Evolutionary conservation across 164 flowering plant genomes (phyloP).

Genomic region (Houttuynia cordata): DNA sequence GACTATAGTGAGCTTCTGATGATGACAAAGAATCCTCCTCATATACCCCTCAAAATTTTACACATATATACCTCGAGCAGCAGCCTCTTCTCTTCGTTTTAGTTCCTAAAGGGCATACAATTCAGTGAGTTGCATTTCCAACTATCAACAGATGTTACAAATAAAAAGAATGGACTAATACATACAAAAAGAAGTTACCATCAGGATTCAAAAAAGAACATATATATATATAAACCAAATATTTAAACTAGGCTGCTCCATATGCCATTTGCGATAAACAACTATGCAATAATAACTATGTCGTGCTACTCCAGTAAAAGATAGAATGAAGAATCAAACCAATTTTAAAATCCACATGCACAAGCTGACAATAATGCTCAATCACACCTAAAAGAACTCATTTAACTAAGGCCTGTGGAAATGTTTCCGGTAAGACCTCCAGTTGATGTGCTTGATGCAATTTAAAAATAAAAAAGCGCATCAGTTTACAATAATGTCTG

Average conservation of each 20-base stretch:
- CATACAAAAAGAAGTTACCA: background rate
- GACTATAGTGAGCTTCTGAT: background rate
- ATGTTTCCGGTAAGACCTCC: too few species aligned
- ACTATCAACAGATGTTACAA: background rate
- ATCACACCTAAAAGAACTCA: too few species aligned
- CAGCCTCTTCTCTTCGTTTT: constrained; percentile 90
- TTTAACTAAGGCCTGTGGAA: too few species aligned
- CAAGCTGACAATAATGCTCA: too few species aligned
- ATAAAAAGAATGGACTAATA: background rate
- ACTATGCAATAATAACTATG: too few species aligned
- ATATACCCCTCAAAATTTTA: background rate
- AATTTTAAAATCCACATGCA: too few species aligned
- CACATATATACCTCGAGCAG: constrained; percentile 53
- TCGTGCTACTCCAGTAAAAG: too few species aligned
- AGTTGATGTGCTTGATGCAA: background rate
- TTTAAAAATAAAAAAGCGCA: background rate
- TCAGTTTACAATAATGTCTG: background rate
- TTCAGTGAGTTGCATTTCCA: background rate
- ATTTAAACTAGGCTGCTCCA: too few species aligned
- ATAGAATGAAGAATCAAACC: too few species aligned
- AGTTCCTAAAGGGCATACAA: constrained; percentile 36
- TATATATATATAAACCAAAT: too few species aligned
- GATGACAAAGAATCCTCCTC: background rate
- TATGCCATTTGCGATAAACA: too few species aligned
- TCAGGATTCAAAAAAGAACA: background rate